These are phyloP conservation scores for Epichloe amarillans DNA, from an alignment of 2,329 filamentous ascomycete genomes.

Conservation along the genomic window DNA sequence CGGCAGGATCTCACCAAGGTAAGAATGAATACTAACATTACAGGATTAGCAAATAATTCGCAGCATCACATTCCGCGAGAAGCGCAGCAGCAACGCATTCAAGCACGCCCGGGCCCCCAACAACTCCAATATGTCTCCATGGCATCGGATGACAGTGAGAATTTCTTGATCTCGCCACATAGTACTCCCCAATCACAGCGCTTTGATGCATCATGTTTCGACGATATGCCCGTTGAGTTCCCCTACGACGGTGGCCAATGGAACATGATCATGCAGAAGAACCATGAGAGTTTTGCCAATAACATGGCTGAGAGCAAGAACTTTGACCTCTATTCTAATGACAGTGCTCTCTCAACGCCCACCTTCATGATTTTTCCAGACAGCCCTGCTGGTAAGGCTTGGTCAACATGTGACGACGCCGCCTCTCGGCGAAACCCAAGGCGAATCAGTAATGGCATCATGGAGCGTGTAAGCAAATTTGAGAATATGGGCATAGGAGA, in stretches of 20 bases:
- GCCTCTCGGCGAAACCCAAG: slow-evolving; percentile 28
- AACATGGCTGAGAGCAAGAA: slow-evolving; percentile 31
- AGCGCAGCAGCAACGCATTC: slow-evolving; percentile 74
- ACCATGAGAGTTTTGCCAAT: slow-evolving; percentile 28
- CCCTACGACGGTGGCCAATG: slow-evolving; percentile 31
- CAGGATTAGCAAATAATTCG: slow-evolving; percentile 40
- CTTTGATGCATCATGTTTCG: slow-evolving; percentile 35
- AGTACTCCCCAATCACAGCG: slow-evolving; percentile 39
- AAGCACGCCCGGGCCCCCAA: slow-evolving; percentile 56
- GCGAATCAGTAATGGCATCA: slow-evolving; percentile 47
- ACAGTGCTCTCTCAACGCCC: slow-evolving; percentile 34
- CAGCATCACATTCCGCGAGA: slow-evolving; percentile 71
- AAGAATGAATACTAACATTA: slow-evolving; percentile 41
- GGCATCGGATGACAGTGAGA: slow-evolving; percentile 31
- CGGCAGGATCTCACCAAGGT: slow-evolving; percentile 27
- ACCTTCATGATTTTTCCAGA: slow-evolving; percentile 37
- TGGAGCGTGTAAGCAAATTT: slow-evolving; percentile 46
- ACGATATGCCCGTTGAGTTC: slow-evolving; percentile 31
- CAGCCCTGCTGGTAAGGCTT: slow-evolving; percentile 31
- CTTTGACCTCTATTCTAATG: slow-evolving; percentile 35
- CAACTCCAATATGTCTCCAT: slow-evolving; percentile 15
- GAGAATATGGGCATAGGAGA: slow-evolving; percentile 36
- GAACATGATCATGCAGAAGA: slow-evolving; percentile 33
- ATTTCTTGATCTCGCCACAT: slow-evolving; percentile 43
- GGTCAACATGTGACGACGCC: slow-evolving; percentile 33